These are phyloP conservation scores for Boletus rufocinnamomeus DNA, from an alignment of 768 basidiomycete genomes.

Conservation along the genomic window DNA sequence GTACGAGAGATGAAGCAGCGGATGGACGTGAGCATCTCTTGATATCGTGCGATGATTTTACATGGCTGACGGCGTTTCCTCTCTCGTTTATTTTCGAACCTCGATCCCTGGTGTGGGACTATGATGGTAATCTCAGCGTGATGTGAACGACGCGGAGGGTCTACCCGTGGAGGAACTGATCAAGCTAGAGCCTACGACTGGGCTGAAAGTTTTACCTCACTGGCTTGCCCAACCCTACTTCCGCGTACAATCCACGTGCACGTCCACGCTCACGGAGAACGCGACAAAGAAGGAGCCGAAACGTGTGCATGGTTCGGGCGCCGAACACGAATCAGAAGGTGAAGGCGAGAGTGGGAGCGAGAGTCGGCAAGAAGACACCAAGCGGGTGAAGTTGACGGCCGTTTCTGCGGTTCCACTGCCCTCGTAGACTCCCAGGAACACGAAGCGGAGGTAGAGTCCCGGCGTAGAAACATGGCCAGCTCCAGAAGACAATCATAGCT, in stretches of 20 bases:
- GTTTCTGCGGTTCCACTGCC: not conserved
- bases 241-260: constrained; percentile 8
- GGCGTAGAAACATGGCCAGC: not conserved
- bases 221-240: constrained; percentile 78
- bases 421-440: not conserved
- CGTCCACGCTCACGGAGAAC: not conserved
- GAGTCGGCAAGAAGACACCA: constrained; percentile 4
- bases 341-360: not conserved
- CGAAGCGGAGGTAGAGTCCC: not conserved
- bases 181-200: constrained; percentile 45
- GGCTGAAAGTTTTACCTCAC: constrained; percentile 57
- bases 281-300: constrained; percentile 6
- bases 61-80: not conserved
- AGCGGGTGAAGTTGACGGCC: constrained; percentile 13
- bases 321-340: not conserved
- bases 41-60: not conserved
- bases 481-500: too few species aligned
- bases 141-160: constrained; percentile 40
- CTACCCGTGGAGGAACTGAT: constrained; percentile 40
- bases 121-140: constrained; percentile 39
- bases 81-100: not conserved
- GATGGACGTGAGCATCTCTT: constrained; percentile 49
- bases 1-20: constrained; percentile 59
- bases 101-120: not conserved
- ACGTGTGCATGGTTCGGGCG: not conserved